Base-by-base conservation (phyloP, 805 yeast genomes). In the Candida chauliodis region DNA sequence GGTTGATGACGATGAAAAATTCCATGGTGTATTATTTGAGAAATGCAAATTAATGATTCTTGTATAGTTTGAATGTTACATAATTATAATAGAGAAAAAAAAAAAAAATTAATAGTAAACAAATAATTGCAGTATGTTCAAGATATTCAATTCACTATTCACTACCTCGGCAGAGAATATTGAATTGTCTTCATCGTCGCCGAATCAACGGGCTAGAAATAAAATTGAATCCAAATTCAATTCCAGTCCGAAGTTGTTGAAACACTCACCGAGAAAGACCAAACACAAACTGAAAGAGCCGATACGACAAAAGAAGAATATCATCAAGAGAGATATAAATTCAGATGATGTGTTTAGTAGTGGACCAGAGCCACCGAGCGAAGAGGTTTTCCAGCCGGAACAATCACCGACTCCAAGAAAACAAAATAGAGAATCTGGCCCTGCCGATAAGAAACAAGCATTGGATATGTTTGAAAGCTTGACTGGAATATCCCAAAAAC, bases 41-140 rank as follows among this genome's bases (percentile, higher is more conserved):
- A 69, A 69, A 49, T 65, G 72, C 49, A 68, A 67, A 52, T 54
- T 69, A 37, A 66, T 62, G 38, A 66, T 69, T 11, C 30, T 21
- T 21, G 10, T 21, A 21, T 21, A 21, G 24, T 21, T 7, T 8
- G 7, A 10, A 21, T 21, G 10, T 8, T 21, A 21, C 10, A 21
- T 10, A 10, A 8, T 21, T 21, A 21, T 8, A 21, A 21, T 8
- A 21, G 10, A 21, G 10, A 21, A 21, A 21, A 21, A 21, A 21
- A 21, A 21, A 21, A 21, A 21, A 21, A 21, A 21, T 21, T 8
- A 21, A 7, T 8, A 21, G 24, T 10, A 8, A 21, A 21, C 10
- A 7, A 21, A 10, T 21, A 21, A 21, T 21, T 21, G n/a, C n/a
- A n/a, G n/a, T n/a, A 21, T 21, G 24, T 21, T 21, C 24, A 21